Conservation (phyloP, 78 protist species). For the Speleostelium caveatum region DNA sequence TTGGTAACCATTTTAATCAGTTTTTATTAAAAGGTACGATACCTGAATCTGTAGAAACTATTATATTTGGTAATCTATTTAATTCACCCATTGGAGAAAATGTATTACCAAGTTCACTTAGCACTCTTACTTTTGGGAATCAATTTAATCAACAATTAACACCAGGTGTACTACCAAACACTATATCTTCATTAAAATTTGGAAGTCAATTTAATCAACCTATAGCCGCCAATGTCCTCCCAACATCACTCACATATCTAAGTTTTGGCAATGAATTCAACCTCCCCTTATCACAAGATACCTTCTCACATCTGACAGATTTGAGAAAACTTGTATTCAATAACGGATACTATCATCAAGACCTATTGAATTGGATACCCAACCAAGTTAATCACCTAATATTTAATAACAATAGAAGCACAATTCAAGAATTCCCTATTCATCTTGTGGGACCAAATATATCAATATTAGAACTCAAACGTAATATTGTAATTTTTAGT, state of each 20-base stretch:
- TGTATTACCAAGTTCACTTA: background rate
- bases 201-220: slow-evolving; percentile 13
- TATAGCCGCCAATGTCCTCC: background rate
- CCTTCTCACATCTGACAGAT: background rate
- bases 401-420: too few relatives aligned
- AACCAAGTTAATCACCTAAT: background rate
- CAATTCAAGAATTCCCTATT: too few relatives aligned
- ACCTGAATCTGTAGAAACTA: background rate
- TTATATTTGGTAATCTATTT: slow-evolving; percentile 19
- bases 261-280: background rate
- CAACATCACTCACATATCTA: background rate
- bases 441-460: too few relatives aligned
- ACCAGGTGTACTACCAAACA: slow-evolving; percentile 1
- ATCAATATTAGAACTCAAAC: too few relatives aligned
- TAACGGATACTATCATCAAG: background rate
- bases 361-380: background rate
- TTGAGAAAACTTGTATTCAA: background rate
- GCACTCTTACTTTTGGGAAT: background rate
- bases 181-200: slow-evolving; percentile 5
- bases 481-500: too few relatives aligned
- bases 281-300: background rate
- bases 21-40: background rate
- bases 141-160: slow-evolving; percentile 6
- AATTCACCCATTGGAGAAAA: too few relatives aligned
- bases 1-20: slow-evolving; percentile 33